phyloP scores from a whole-genome alignment of 345 rosid genomes.

The Citrus cavaleriei region DNA sequence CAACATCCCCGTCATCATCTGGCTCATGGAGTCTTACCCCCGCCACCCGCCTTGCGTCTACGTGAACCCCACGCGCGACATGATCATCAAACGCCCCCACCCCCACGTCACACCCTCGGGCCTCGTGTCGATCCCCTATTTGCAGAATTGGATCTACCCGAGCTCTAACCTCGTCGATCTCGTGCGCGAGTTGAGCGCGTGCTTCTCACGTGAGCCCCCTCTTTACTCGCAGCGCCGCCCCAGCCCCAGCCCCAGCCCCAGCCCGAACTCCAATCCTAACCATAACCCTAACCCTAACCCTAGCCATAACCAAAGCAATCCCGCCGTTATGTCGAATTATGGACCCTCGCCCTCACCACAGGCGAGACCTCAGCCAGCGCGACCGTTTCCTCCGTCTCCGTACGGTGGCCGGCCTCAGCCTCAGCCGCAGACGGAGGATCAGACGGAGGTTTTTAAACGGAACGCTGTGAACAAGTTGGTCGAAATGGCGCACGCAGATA shows the following conservation, averaged over 20 bases:
- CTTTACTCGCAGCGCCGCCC: slow-evolving; percentile 76
- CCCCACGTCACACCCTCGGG: slow-evolving; percentile 82
- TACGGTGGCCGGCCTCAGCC: slow-evolving; percentile 31
- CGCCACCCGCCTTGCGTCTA: slow-evolving; percentile 76
- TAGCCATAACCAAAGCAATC: neutral
- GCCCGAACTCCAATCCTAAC: slow-evolving; percentile 9
- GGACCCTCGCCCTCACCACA: slow-evolving; percentile 10
- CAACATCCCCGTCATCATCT: slow-evolving; percentile 85
- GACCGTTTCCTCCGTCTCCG: slow-evolving; percentile 61
- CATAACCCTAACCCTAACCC: slow-evolving; percentile 25
- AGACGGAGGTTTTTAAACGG: slow-evolving; percentile 63
- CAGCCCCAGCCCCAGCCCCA: slow-evolving; percentile 6
- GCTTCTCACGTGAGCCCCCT: slow-evolving; percentile 79
- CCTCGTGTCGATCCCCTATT: slow-evolving; percentile 66
- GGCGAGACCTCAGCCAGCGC: slow-evolving; percentile 13
- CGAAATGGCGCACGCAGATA: slow-evolving; percentile 60
- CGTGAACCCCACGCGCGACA: slow-evolving; percentile 92
- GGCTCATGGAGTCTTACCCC: slow-evolving; percentile 94
- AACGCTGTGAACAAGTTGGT: slow-evolving; percentile 72
- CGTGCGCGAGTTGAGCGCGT: slow-evolving; percentile 42
- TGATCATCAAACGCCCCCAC: slow-evolving; percentile 91
- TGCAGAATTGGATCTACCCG: slow-evolving; percentile 85
- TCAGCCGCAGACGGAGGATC: slow-evolving; percentile 56
- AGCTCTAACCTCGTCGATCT: slow-evolving; percentile 77
- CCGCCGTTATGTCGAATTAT: slow-evolving; percentile 25